phyloP scores from a whole-genome alignment of 495 filamentous ascomycete genomes.

The Aspergillus olivimuriae region DNA sequence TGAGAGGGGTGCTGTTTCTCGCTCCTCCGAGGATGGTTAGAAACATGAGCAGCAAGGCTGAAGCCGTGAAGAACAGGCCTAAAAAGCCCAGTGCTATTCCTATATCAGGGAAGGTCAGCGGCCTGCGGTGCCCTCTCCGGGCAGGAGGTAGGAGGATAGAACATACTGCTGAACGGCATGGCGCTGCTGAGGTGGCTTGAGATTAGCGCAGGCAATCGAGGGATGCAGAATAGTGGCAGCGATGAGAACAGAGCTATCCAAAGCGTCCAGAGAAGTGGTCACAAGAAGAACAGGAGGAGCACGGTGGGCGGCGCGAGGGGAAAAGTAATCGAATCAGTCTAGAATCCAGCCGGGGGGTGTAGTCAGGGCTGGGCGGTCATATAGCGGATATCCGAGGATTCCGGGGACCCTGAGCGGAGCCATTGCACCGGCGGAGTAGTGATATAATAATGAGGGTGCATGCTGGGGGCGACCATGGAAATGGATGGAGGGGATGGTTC shows the following conservation, averaged over 20 bases:
- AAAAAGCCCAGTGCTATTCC: conserved; percentile 48
- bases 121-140: too few relatives aligned
- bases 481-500: too few relatives aligned
- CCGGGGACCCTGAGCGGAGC: conserved; percentile 9
- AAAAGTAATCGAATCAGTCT: conserved; percentile 4
- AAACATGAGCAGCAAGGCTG: conserved; percentile 69
- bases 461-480: too few relatives aligned
- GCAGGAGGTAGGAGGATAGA: too few relatives aligned
- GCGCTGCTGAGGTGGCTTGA: too few relatives aligned
- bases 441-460: conserved; percentile 26
- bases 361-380: conserved; percentile 11
- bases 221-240: too few relatives aligned
- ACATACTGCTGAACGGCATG: conserved; percentile 33
- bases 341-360: neutral
- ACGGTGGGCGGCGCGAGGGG: neutral
- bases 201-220: too few relatives aligned
- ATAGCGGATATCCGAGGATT: conserved; percentile 17
- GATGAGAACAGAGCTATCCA: too few relatives aligned
- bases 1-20: conserved; percentile 52
- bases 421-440: conserved; percentile 10
- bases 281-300: conserved; percentile 1
- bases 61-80: conserved; percentile 70
- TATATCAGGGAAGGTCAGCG: conserved; percentile 13
- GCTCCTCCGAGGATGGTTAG: conserved; percentile 72
- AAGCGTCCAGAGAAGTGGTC: too few relatives aligned